These are phyloP conservation scores for Limnanthes douglasii DNA, from an alignment of 345 rosid genomes.

Conservation along the genomic window DNA sequence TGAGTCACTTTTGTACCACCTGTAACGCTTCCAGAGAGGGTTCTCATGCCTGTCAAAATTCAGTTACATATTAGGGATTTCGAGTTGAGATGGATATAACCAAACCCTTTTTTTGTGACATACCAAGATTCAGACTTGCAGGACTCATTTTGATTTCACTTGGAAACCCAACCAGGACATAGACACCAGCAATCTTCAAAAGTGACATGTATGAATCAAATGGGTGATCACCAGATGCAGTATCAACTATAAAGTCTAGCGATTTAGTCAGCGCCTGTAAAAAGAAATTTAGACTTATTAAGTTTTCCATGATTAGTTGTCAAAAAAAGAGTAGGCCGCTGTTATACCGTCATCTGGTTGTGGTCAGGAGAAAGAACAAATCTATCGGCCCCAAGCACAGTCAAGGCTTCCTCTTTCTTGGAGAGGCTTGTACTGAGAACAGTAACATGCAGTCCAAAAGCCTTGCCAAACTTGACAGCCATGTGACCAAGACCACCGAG, in stretches of 20 bases:
- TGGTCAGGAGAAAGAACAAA: slow-evolving; percentile 61
- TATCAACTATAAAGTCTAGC: slow-evolving; percentile 65
- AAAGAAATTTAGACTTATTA: neutral
- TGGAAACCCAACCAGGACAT: slow-evolving; percentile 67
- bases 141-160: slow-evolving; percentile 75
- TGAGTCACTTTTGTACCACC: slow-evolving; percentile 65
- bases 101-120: neutral
- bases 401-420: slow-evolving; percentile 76
- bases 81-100: neutral
- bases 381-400: slow-evolving; percentile 41
- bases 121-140: slow-evolving; percentile 48
- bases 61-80: neutral
- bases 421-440: slow-evolving; percentile 71
- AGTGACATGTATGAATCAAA: slow-evolving; percentile 76
- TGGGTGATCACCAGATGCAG: slow-evolving; percentile 82
- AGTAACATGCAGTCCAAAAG: slow-evolving; percentile 67
- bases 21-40: slow-evolving; percentile 41
- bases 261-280: slow-evolving; percentile 47
- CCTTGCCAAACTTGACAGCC: slow-evolving; percentile 95
- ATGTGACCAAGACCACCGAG: slow-evolving; percentile 93
- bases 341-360: slow-evolving; percentile 64
- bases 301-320: neutral
- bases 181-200: slow-evolving; percentile 50
- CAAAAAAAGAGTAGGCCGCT: neutral
- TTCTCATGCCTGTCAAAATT: slow-evolving; percentile 43